Evolutionary conservation across 306 rosid species (phyloP).

Genomic region (Arachis hypogaea): DNA sequence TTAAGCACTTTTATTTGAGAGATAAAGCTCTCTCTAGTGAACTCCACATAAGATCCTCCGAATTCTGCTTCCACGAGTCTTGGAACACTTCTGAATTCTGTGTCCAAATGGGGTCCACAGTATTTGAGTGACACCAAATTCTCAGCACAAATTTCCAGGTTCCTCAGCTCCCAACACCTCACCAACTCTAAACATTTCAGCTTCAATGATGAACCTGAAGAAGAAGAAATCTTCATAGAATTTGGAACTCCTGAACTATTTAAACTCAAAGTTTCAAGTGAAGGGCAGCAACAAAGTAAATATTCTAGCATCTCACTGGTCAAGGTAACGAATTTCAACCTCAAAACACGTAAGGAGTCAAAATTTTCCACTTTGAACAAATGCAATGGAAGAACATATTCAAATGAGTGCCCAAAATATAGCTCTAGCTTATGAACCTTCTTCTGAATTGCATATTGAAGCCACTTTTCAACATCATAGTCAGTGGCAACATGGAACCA

Average conservation of each 20-base stretch:
- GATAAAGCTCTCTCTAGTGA: conserved; percentile 35
- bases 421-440: conserved; percentile 47
- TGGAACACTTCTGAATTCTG: conserved; percentile 37
- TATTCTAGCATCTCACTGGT: conserved; percentile 41
- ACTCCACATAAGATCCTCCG: conserved; percentile 40
- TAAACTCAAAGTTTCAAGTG: conserved; percentile 42
- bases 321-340: conserved; percentile 37
- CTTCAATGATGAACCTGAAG: conserved; percentile 32
- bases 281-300: conserved; percentile 30
- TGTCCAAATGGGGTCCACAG: conserved; percentile 36
- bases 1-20: conserved; percentile 42
- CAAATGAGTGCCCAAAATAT: conserved; percentile 36
- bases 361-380: conserved; percentile 13
- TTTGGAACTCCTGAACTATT: conserved; percentile 38
- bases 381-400: conserved; percentile 47
- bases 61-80: conserved; percentile 42
- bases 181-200: conserved; percentile 37
- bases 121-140: conserved; percentile 40
- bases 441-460: conserved; percentile 42
- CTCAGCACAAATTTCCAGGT: conserved; percentile 40
- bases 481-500: conserved; percentile 43
- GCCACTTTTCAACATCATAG: conserved; percentile 38
- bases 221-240: conserved; percentile 25
- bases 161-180: conserved; percentile 37
- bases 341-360: conserved; percentile 37